These are phyloP conservation scores for Stipa capillata DNA, from an alignment of 176 grass and related monocot genomes.

Conservation along the genomic window DNA sequence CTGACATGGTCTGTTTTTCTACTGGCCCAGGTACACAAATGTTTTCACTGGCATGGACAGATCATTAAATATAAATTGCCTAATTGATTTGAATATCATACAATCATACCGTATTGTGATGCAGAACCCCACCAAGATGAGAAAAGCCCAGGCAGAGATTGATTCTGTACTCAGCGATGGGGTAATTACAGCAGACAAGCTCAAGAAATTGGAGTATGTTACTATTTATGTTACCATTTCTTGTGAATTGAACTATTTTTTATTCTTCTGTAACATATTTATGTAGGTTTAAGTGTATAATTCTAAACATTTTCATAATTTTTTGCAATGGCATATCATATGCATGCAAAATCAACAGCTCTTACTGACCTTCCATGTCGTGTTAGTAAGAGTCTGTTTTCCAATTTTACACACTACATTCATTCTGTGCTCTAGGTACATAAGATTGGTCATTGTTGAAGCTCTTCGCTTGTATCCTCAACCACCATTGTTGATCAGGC, in stretches of 20 bases:
- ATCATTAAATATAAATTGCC: neutral
- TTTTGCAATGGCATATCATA: neutral
- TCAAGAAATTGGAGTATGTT: constrained; percentile 75
- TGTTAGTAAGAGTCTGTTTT: neutral
- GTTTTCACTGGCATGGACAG: neutral
- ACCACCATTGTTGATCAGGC: constrained; percentile 88
- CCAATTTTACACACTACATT: neutral
- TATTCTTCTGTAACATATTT: neutral
- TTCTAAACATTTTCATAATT: neutral
- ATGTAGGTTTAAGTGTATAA: neutral
- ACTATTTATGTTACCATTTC: constrained; percentile 18
- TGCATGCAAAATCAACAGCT: neutral
- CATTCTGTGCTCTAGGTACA: constrained; percentile 53
- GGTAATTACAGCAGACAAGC: constrained; percentile 48
- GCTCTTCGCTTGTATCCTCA: constrained; percentile 90
- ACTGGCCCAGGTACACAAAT: constrained; percentile 60
- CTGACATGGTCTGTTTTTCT: constrained; percentile 89
- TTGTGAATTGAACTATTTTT: constrained; percentile 5
- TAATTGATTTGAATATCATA: neutral
- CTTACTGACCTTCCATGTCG: neutral
- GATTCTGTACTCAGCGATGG: constrained; percentile 61
- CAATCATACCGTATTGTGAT: neutral
- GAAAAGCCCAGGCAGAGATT: constrained; percentile 82
- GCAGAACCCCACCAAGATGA: constrained; percentile 93
- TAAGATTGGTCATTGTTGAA: constrained; percentile 85